A percentile compares a stretch with the other conserved stretches of the same genome.
These are phyloP conservation scores for Mycena citricolor DNA, from an alignment of 1,284 basidiomycete genomes.

Conservation along the genomic window DNA sequence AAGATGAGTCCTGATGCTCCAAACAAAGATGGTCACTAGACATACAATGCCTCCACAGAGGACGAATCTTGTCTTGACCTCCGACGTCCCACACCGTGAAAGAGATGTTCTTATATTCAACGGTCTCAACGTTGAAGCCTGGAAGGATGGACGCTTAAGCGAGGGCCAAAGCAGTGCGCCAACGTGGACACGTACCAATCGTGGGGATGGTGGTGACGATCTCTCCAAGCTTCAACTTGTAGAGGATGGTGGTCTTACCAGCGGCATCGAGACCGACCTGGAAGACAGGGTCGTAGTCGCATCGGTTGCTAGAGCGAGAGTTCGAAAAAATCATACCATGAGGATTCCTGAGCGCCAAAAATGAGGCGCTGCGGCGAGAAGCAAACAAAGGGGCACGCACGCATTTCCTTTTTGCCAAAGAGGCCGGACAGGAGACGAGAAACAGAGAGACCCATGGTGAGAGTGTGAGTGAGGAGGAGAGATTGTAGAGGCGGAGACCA, in stretches of 20 bases:
- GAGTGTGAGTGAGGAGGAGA: conserved; percentile 32
- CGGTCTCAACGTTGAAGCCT: conserved; percentile 99
- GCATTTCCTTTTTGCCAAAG: conserved; percentile 99
- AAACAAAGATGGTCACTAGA: conserved; percentile 29
- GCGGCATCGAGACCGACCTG: conserved; percentile 96
- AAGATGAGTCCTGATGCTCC: conserved; percentile 21
- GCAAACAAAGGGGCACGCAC: conserved; percentile 54
- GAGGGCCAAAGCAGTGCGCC: conserved; percentile 12
- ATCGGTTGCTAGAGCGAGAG: conserved; percentile 20
- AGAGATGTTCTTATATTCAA: conserved; percentile 99
- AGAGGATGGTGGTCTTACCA: conserved; percentile 97
- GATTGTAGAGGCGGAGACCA: too few species aligned
- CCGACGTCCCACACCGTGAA: conserved; percentile 99
- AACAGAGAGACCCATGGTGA: conserved; percentile 83
- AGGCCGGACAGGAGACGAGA: conserved; percentile 82
- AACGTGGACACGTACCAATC: conserved; percentile 71
- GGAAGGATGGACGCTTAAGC: conserved; percentile 28
- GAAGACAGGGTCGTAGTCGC: conserved; percentile 16
- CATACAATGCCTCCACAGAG: conserved; percentile 98
- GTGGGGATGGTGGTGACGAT: conserved; percentile 99
- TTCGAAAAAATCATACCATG: conserved; percentile 52
- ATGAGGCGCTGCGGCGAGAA: conserved; percentile 44
- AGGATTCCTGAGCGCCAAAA: conserved; percentile 58
- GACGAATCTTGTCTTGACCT: conserved; percentile 98
- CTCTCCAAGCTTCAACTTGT: conserved; percentile 98